Evolutionary conservation across 73 alveolate genomes (phyloP).

Genomic region (Tetrahymena elliotti): DNA sequence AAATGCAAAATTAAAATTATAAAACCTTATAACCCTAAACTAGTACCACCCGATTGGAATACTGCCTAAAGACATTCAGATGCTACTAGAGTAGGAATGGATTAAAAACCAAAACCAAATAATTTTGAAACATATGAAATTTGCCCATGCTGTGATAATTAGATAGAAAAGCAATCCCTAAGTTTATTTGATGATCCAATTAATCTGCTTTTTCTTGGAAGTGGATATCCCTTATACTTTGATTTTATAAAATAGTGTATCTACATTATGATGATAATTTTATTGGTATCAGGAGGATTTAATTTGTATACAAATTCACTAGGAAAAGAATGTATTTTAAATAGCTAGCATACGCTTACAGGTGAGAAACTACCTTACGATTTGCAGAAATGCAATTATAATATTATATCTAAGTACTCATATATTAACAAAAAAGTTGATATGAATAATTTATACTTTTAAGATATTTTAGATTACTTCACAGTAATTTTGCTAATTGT

Average conservation of each 20-base stretch:
- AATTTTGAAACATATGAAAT: background rate
- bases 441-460: background rate
- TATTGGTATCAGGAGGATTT: constrained; percentile 4
- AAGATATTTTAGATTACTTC: background rate
- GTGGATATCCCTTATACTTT: constrained; percentile 33
- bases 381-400: background rate
- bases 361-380: background rate
- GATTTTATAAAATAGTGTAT: constrained; percentile 16
- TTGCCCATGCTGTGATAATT: constrained; percentile 28
- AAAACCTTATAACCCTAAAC: background rate
- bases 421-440: constrained; percentile 2
- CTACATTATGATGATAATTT: background rate
- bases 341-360: background rate
- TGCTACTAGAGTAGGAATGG: constrained; percentile 23
- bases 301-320: background rate
- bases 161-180: background rate
- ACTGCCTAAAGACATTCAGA: constrained; percentile 6
- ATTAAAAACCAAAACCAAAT: background rate
- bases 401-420: background rate
- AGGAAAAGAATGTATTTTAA: constrained; percentile 10
- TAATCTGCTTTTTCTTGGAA: constrained; percentile 12
- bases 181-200: constrained; percentile 1
- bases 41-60: constrained; percentile 17
- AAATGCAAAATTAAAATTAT: background rate
- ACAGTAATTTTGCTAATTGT: background rate